phyloP scores from a whole-genome alignment of 139 green algal species.

The Spirogloea muscicola region DNA sequence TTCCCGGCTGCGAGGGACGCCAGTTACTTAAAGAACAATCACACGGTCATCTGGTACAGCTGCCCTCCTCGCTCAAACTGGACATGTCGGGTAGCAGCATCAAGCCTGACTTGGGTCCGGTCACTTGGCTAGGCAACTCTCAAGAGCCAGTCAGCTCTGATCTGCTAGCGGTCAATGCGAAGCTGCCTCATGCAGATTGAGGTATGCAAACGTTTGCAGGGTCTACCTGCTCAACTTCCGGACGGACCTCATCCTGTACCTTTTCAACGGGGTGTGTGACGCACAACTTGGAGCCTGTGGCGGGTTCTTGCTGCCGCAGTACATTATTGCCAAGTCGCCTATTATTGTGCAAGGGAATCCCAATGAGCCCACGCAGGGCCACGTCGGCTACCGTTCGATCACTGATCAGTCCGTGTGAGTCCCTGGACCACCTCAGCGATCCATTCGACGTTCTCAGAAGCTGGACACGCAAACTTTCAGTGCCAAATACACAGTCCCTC shows the following conservation, averaged over 20 bases:
- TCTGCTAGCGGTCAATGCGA: no score
- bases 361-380: background rate
- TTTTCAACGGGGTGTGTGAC: background rate
- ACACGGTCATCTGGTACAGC: background rate
- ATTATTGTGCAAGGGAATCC: background rate
- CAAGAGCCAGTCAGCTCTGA: no score
- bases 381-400: background rate
- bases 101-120: no score
- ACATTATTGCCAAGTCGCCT: background rate
- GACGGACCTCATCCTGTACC: background rate
- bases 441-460: no score
- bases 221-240: slow-evolving; percentile 4
- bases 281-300: background rate
- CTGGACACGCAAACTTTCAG: no score
- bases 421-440: no score
- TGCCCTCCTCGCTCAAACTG: no score
- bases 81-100: no score
- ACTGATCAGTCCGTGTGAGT: background rate
- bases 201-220: background rate
- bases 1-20: background rate
- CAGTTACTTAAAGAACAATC: background rate
- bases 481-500: no score
- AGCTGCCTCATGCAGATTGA: no score
- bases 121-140: no score
- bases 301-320: background rate